Evolutionary conservation across 2,329 filamentous ascomycete genomes (phyloP).

Genomic region (Scytalidium lignicola): DNA sequence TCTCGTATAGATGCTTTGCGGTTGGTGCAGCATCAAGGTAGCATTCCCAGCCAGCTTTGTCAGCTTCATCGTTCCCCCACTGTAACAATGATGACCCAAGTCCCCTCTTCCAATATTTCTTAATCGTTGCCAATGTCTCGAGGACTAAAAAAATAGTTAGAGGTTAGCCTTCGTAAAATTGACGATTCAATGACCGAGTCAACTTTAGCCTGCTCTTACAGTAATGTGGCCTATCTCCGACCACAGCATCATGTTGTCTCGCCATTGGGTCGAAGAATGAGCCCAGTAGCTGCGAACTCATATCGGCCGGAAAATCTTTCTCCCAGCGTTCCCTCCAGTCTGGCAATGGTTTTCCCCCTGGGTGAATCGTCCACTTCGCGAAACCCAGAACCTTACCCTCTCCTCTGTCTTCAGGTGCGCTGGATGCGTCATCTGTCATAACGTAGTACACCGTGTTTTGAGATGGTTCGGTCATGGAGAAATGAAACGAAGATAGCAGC

Average conservation of each 20-base stretch:
- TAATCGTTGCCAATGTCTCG: slow-evolving; percentile 3
- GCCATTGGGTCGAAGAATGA: slow-evolving; percentile 7
- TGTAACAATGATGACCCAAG: slow-evolving; percentile 2
- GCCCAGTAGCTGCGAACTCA: slow-evolving; percentile 3
- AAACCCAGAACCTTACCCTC: neutral
- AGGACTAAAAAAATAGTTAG: slow-evolving; percentile 6
- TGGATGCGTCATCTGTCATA: slow-evolving; percentile 1
- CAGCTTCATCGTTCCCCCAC: slow-evolving; percentile 5
- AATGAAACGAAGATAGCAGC: neutral
- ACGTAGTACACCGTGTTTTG: neutral
- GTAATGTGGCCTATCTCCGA: slow-evolving; percentile 6
- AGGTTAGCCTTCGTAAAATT: too few species aligned
- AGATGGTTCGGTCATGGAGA: slow-evolving; percentile 1
- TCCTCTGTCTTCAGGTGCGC: neutral
- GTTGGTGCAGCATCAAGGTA: slow-evolving; percentile 8
- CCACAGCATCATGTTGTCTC: slow-evolving; percentile 6
- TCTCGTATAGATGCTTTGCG: slow-evolving; percentile 8
- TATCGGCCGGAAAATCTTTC: neutral
- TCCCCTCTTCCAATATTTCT: slow-evolving; percentile 2
- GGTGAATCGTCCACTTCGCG: neutral
- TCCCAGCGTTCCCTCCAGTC: slow-evolving; percentile 6
- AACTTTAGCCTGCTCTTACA: slow-evolving; percentile 1
- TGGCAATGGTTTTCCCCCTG: neutral
- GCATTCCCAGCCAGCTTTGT: slow-evolving; percentile 5
- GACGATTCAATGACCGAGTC: too few species aligned